phyloP scores from a whole-genome alignment of 2,329 filamentous ascomycete species.

The Penicillium fuscoglaucum region DNA sequence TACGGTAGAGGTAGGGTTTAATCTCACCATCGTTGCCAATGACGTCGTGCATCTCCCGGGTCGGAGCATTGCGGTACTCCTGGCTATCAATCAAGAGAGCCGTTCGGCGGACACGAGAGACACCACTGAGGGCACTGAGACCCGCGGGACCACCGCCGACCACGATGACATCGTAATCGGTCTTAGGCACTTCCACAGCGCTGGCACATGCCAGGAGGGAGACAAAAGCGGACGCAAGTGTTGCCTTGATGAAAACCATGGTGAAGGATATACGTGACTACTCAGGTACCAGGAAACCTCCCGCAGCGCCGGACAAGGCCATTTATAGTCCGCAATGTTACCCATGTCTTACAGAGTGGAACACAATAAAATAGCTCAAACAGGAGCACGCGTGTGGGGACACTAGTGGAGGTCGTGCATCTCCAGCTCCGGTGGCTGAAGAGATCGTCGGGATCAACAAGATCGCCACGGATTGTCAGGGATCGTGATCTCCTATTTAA shows the following conservation, averaged over 20 bases:
- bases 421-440: not conserved
- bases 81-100: conserved; percentile 60
- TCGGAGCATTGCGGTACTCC: conserved; percentile 58
- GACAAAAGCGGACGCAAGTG: conserved; percentile 22
- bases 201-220: conserved; percentile 22
- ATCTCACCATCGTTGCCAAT: conserved; percentile 58
- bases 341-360: not conserved
- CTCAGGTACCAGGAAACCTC: not conserved
- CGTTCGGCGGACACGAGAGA: conserved; percentile 59
- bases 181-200: conserved; percentile 29
- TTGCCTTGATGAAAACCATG: conserved; percentile 8
- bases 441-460: not conserved
- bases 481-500: not conserved
- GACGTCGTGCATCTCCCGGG: conserved; percentile 62
- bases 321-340: conserved; percentile 3
- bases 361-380: not conserved
- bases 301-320: not conserved
- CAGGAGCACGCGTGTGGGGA: not conserved
- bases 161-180: conserved; percentile 57
- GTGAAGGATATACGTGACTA: not conserved
- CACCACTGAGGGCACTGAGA: conserved; percentile 55
- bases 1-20: not conserved
- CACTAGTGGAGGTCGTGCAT: not conserved
- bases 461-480: not conserved
- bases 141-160: conserved; percentile 61